Evolutionary conservation across 2,329 filamentous ascomycete genomes (phyloP).

Genomic region (Ascochyta viciae-villosae): DNA sequence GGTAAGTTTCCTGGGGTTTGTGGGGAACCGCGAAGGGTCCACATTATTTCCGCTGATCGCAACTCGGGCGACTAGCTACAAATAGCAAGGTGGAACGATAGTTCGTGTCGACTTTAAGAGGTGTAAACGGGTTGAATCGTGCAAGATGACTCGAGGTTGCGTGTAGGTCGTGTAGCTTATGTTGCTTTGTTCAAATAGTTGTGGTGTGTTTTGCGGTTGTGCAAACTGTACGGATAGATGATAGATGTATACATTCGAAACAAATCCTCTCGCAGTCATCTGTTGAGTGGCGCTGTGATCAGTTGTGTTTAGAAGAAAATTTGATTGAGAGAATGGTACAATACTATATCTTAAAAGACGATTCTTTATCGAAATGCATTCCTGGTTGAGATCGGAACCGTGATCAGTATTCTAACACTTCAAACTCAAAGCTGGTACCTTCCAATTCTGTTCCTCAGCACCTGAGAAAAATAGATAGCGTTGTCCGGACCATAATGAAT

Average conservation of each 20-base stretch:
- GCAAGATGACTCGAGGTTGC: too few species aligned
- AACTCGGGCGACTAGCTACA: conserved; percentile 9
- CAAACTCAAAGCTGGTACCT: conserved; percentile 8
- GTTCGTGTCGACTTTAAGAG: neutral
- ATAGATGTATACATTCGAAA: too few species aligned
- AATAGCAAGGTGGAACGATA: neutral
- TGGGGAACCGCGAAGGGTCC: neutral
- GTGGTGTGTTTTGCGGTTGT: too few species aligned
- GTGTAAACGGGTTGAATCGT: too few species aligned
- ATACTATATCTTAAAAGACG: too few species aligned
- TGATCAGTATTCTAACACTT: neutral
- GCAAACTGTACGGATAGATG: too few species aligned
- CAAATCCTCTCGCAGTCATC: too few species aligned
- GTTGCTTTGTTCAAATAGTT: too few species aligned
- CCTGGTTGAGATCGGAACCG: neutral
- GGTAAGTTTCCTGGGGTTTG: neutral
- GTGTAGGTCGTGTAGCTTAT: too few species aligned
- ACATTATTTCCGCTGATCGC: neutral
- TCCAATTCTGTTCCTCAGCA: conserved; percentile 20
- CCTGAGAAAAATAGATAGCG: conserved; percentile 21
- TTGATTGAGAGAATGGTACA: too few species aligned
- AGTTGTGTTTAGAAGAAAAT: too few species aligned
- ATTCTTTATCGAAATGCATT: neutral
- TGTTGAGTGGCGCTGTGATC: too few species aligned
- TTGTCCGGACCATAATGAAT: conserved; percentile 19